Conservation (phyloP, 495 filamentous ascomycete genomes). For the Xylaria longipes region DNA sequence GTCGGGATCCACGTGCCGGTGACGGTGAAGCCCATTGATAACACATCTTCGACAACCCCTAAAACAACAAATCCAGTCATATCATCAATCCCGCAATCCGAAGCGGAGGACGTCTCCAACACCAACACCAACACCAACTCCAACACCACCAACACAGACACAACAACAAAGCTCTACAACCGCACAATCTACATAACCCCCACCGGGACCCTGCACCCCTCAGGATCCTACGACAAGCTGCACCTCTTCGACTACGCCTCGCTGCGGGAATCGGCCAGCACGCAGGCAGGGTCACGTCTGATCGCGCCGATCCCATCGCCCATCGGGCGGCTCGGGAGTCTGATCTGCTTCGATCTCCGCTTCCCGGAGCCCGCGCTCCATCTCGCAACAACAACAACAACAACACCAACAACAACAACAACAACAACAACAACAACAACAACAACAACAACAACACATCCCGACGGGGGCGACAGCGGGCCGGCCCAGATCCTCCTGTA, state of each 20-base stretch:
- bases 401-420: conserved; percentile 31
- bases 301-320: conserved; percentile 71
- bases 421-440: conserved; percentile 52
- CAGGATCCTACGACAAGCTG: conserved; percentile 61
- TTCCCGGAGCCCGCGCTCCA: conserved; percentile 80
- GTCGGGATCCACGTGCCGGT: conserved; percentile 88
- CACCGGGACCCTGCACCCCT: conserved; percentile 43
- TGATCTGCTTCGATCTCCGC: conserved; percentile 92
- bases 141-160: not conserved
- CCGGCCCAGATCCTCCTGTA: conserved; percentile 79
- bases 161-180: conserved; percentile 49
- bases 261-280: conserved; percentile 41
- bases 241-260: conserved; percentile 54
- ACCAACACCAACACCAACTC: not conserved
- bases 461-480: not conserved
- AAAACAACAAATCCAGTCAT: conserved; percentile 17
- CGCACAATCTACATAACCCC: conserved; percentile 55
- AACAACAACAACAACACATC: conserved; percentile 38
- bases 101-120: not conserved
- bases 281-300: conserved; percentile 47
- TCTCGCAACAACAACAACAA: conserved; percentile 58
- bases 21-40: conserved; percentile 38
- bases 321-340: conserved; percentile 75
- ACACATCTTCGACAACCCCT: no score
- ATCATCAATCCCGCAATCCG: conserved; percentile 22